Evolutionary conservation across 768 basidiomycete genomes (phyloP).

Genomic region (Serendipita sp.): DNA sequence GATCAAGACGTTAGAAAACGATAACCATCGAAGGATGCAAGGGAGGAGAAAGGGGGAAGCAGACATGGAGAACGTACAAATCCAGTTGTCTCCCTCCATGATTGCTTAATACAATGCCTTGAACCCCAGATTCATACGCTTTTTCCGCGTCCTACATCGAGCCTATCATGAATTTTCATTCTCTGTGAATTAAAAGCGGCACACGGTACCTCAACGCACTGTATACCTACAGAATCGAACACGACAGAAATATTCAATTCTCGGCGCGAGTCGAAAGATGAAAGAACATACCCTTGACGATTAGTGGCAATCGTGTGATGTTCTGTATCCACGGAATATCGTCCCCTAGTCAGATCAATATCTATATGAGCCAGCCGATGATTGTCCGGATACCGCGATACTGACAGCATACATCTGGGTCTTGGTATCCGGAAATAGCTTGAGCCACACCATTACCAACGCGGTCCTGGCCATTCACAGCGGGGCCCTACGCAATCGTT

Average conservation of each 20-base stretch:
- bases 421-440: conserved; percentile 41
- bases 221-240: conserved; percentile 19
- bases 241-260: neutral
- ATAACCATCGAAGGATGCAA: neutral
- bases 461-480: conserved; percentile 3
- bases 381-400: no score
- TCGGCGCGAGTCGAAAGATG: neutral
- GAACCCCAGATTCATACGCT: conserved; percentile 67
- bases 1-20: neutral
- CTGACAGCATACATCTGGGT: conserved; percentile 22
- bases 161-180: no score
- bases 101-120: conserved; percentile 80
- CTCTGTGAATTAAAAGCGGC: no score
- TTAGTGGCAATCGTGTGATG: conserved; percentile 27
- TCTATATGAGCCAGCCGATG: no score
- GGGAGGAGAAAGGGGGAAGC: neutral
- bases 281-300: conserved; percentile 23
- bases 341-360: conserved; percentile 35
- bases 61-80: conserved; percentile 21
- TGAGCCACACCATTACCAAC: conserved; percentile 10
- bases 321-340: conserved; percentile 41
- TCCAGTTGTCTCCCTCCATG: conserved; percentile 53
- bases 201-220: conserved; percentile 26
- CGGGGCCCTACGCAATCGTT: conserved; percentile 4
- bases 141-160: conserved; percentile 54